Conservation (phyloP, 2,329 filamentous ascomycete species). For the Exophiala sideris region DNA sequence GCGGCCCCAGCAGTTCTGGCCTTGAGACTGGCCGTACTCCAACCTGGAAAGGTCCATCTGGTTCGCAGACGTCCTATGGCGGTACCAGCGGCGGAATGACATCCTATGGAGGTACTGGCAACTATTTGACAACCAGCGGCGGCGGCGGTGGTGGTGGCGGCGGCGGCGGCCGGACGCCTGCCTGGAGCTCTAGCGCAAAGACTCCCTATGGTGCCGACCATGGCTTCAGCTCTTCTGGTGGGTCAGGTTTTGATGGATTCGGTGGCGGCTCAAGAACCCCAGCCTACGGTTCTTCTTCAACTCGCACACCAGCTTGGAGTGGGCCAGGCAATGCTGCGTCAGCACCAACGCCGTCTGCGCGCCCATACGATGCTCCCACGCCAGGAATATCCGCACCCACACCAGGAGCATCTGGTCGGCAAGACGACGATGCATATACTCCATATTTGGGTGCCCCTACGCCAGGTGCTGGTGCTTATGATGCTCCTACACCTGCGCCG, state of each 20-base stretch:
- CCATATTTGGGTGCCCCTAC: constrained; percentile 45
- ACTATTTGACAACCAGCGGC: constrained; percentile 10
- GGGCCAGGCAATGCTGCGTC: constrained; percentile 29
- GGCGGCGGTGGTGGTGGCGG: not conserved
- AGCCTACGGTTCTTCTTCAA: constrained; percentile 60
- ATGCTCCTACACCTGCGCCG: constrained; percentile 51
- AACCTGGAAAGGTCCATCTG: constrained; percentile 57
- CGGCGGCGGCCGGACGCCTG: constrained; percentile 64
- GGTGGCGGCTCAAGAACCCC: constrained; percentile 73
- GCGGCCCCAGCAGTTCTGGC: constrained; percentile 22
- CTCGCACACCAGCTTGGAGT: constrained; percentile 46
- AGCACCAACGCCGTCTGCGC: constrained; percentile 33
- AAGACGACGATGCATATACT: constrained; percentile 45
- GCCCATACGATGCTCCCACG: constrained; percentile 69
- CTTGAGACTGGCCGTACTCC: constrained; percentile 44
- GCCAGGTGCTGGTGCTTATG: constrained; percentile 40
- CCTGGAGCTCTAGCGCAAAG: constrained; percentile 70
- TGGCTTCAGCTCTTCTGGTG: constrained; percentile 61
- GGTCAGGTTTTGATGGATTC: constrained; percentile 67
- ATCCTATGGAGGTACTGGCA: constrained; percentile 65
- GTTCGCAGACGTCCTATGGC: constrained; percentile 56
- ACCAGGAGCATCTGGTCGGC: constrained; percentile 60
- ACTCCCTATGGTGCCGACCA: constrained; percentile 56
- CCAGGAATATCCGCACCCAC: constrained; percentile 68
- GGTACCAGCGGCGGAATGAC: constrained; percentile 57